A percentile compares a stretch with the other conserved stretches of the same genome.
These are phyloP conservation scores for Piper betle DNA, from an alignment of 164 flowering plant species.

Conservation along the genomic window DNA sequence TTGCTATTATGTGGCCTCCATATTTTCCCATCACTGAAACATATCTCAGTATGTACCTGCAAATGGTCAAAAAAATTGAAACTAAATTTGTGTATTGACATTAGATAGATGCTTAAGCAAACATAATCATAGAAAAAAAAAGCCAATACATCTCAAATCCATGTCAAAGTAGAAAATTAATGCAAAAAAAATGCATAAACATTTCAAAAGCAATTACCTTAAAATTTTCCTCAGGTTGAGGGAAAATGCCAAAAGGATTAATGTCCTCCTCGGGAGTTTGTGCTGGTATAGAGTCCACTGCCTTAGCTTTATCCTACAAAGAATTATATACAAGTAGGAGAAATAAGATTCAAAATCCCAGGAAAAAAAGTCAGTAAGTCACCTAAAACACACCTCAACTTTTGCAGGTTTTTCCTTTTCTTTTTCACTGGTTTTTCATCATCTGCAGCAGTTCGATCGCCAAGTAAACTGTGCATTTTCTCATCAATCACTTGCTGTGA, in stretches of 20 bases:
- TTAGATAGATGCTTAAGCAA: background rate
- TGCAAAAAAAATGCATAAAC: too few species aligned
- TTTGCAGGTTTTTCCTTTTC: constrained; percentile 85
- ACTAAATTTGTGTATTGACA: background rate
- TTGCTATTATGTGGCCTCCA: constrained; percentile 69
- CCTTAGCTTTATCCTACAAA: constrained; percentile 6
- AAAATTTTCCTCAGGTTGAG: constrained; percentile 65
- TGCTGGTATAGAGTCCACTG: constrained; percentile 22
- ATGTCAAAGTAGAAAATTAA: too few species aligned
- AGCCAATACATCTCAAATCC: too few species aligned
- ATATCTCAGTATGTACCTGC: constrained; percentile 92
- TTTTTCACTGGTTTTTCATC: constrained; percentile 64
- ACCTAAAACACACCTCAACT: constrained; percentile 33
- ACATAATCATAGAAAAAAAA: background rate
- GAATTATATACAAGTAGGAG: too few species aligned
- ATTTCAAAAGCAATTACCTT: constrained; percentile 30
- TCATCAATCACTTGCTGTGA: constrained; percentile 57
- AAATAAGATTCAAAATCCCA: background rate
- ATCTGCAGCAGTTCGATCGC: constrained; percentile 92
- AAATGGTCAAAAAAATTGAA: constrained; percentile 5
- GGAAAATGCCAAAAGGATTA: constrained; percentile 69
- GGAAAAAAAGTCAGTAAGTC: background rate
- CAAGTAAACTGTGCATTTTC: constrained; percentile 59
- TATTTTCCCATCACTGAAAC: constrained; percentile 61
- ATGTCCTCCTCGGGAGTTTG: constrained; percentile 71